Evolutionary conservation across 2,329 filamentous ascomycete genomes (phyloP).

Genomic region (Sporothrix inflata): DNA sequence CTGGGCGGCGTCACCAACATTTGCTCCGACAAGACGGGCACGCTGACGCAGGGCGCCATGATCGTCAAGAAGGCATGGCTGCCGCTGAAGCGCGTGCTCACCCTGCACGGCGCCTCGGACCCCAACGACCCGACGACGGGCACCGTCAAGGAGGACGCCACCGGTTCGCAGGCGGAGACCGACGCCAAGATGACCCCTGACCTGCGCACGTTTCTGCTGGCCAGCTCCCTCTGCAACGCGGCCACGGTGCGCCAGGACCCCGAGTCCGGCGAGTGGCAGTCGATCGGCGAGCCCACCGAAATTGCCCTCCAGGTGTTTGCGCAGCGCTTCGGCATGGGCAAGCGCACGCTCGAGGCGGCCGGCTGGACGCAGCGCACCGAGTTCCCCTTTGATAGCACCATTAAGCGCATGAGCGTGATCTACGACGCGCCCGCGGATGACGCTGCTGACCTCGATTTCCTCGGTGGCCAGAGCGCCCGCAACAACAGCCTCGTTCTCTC

Average conservation of each 20-base stretch:
- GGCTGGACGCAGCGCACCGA: slow-evolving; percentile 70
- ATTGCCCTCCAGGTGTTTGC: slow-evolving; percentile 77
- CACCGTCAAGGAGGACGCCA: slow-evolving; percentile 51
- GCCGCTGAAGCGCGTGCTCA: slow-evolving; percentile 59
- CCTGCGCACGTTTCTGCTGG: slow-evolving; percentile 56
- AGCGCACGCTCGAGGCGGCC: slow-evolving; percentile 53
- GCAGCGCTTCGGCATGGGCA: slow-evolving; percentile 65
- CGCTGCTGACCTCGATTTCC: slow-evolving; percentile 33
- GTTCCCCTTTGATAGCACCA: slow-evolving; percentile 76
- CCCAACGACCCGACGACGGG: slow-evolving; percentile 66
- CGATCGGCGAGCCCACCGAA: slow-evolving; percentile 73
- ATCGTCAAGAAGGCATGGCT: slow-evolving; percentile 70
- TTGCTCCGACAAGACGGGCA: slow-evolving; percentile 75
- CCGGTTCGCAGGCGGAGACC: slow-evolving; percentile 32
- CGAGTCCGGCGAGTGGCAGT: slow-evolving; percentile 63
- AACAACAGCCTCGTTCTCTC: slow-evolving; percentile 59
- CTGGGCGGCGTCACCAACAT: slow-evolving; percentile 73
- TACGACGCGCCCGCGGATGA: slow-evolving; percentile 57
- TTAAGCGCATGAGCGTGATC: slow-evolving; percentile 80
- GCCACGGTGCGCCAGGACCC: slow-evolving; percentile 61
- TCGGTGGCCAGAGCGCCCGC: slow-evolving; percentile 5
- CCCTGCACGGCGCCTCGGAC: slow-evolving; percentile 63
- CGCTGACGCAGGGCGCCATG: slow-evolving; percentile 70
- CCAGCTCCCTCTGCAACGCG: slow-evolving; percentile 67
- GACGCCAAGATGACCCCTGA: slow-evolving; percentile 50